Evolutionary conservation across 768 basidiomycete genomes (phyloP).

Genomic region (Hypsizygus marmoreus): DNA sequence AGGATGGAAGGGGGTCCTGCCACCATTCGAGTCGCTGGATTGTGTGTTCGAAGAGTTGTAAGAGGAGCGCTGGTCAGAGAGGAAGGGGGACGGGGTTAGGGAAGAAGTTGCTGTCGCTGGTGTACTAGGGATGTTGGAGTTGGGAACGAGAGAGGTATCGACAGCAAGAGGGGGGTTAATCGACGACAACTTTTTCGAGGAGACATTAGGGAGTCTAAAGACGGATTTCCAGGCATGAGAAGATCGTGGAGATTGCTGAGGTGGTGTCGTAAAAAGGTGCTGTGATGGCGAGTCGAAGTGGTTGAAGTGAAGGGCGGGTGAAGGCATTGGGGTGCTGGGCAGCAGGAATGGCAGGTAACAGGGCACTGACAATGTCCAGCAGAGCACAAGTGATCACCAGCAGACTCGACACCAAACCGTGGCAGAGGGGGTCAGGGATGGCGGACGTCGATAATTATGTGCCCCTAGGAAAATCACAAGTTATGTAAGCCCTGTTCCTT

Average conservation of each 20-base stretch:
- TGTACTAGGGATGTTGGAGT: slow-evolving; percentile 37
- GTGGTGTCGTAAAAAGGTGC: slow-evolving; percentile 16
- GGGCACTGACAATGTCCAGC: not conserved
- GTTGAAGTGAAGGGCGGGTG: slow-evolving; percentile 14
- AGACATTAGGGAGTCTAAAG: slow-evolving; percentile 66
- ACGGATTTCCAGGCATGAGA: slow-evolving; percentile 68
- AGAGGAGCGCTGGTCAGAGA: slow-evolving; percentile 68
- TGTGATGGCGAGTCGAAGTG: slow-evolving; percentile 18
- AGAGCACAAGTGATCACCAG: slow-evolving; percentile 3
- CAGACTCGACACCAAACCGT: slow-evolving; percentile 3
- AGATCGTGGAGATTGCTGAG: slow-evolving; percentile 26
- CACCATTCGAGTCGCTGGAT: slow-evolving; percentile 69
- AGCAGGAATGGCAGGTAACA: not conserved
- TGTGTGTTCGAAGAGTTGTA: slow-evolving; percentile 78
- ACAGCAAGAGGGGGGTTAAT: slow-evolving; percentile 48
- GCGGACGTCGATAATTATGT: too few relatives aligned
- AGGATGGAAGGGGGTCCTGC: slow-evolving; percentile 26
- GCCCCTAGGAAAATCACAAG: slow-evolving; percentile 6
- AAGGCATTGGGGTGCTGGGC: slow-evolving; percentile 20
- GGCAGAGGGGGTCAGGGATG: not conserved
- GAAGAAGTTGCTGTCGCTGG: slow-evolving; percentile 49
- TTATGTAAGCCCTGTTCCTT: slow-evolving; percentile 15
- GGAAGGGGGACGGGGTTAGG: slow-evolving; percentile 55
- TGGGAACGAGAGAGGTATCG: slow-evolving; percentile 46
- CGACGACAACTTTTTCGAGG: slow-evolving; percentile 57